phyloP scores from a whole-genome alignment of 495 filamentous ascomycete genomes.

The Hypoxylon cercidicola region DNA sequence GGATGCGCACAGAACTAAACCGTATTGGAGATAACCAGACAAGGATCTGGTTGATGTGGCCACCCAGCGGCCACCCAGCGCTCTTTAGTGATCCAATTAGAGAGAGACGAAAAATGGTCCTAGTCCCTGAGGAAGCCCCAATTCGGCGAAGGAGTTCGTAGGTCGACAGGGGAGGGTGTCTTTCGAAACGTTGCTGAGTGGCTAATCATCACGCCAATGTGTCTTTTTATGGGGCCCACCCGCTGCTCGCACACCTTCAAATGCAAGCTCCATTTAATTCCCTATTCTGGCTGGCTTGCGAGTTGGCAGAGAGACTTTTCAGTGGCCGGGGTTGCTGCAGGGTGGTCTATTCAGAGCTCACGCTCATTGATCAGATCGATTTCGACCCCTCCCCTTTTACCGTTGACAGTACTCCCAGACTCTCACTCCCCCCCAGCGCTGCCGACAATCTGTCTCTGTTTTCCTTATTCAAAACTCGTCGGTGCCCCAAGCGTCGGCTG shows the following conservation, averaged over 20 bases:
- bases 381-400: conserved; percentile 21
- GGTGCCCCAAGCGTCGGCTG: conserved; percentile 52
- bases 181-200: conserved; percentile 24
- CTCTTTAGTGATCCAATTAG: conserved; percentile 13
- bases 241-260: no score
- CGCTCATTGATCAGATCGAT: conserved; percentile 16
- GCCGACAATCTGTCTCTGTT: conserved; percentile 19
- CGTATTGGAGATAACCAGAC: conserved; percentile 1
- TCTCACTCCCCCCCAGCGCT: conserved; percentile 12
- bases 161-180: conserved; percentile 20
- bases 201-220: conserved; percentile 22
- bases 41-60: conserved; percentile 11
- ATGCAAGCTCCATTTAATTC: conserved; percentile 6
- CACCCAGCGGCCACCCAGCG: conserved; percentile 6
- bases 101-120: neutral
- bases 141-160: conserved; percentile 10
- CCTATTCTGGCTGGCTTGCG: conserved; percentile 27
- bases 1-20: conserved; percentile 11
- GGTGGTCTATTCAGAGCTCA: conserved; percentile 20
- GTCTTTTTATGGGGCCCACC: no score
- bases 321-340: conserved; percentile 8
- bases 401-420: conserved; percentile 4
- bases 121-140: conserved; percentile 9
- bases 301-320: conserved; percentile 4
- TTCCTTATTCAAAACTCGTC: conserved; percentile 57